A percentile compares a stretch with the other conserved stretches of the same genome.
Evolutionary conservation across 352 stramenopile species (phyloP).

Genomic region (Pythium rishiriense): DNA sequence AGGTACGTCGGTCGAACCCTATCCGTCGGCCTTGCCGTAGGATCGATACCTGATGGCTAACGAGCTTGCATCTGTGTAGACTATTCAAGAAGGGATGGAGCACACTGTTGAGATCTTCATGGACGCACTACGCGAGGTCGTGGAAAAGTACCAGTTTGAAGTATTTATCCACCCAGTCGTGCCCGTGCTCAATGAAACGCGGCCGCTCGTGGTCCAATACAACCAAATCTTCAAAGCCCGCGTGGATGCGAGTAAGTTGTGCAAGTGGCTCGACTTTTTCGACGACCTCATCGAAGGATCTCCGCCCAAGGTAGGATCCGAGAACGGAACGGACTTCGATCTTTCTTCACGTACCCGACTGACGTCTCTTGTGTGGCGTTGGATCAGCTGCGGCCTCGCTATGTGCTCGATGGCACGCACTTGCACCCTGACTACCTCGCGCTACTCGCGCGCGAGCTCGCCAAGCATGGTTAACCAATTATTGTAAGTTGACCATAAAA

Average conservation of each 20-base stretch:
- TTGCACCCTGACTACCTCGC: constrained; percentile 74
- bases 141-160: constrained; percentile 64
- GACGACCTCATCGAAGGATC: constrained; percentile 61
- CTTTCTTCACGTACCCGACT: not conserved
- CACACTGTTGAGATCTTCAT: constrained; percentile 85
- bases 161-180: constrained; percentile 86
- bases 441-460: constrained; percentile 39
- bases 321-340: not conserved
- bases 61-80: constrained; percentile 29
- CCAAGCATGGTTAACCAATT: constrained; percentile 7
- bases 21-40: no score
- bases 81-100: constrained; percentile 77
- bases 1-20: constrained; percentile 41
- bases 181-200: constrained; percentile 88
- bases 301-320: constrained; percentile 43
- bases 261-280: constrained; percentile 91
- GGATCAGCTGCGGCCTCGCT: constrained; percentile 47
- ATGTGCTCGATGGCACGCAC: constrained; percentile 85
- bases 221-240: constrained; percentile 64
- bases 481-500: no score
- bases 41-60: not conserved
- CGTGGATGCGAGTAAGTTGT: constrained; percentile 45
- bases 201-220: constrained; percentile 80
- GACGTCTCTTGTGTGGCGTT: not conserved
- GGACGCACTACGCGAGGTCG: constrained; percentile 46